Base-by-base conservation (phyloP, 306 rosid genomes). In the Inga laurina region DNA sequence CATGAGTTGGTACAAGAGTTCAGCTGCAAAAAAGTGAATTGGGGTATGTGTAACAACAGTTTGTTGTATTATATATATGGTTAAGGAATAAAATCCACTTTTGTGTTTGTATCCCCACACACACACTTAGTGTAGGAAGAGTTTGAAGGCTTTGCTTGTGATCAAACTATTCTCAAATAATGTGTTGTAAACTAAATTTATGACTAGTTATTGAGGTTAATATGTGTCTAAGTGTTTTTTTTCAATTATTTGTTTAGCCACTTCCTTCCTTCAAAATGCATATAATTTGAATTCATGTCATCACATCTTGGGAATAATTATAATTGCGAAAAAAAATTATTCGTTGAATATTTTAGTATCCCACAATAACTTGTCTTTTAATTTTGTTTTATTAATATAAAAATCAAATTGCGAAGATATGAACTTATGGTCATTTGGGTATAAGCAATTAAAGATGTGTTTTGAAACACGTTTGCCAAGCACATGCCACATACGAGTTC, bases 1-100 rank as follows among this genome's bases (percentile, higher is more conserved):
- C 49, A 76, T 76, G 79, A 76, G 52, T 48, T 76, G 68, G 68
- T 76, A 57, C 79, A 56, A 76, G 48, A 56, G 16, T 7, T 52
- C 69, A 56, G 12, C 52, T 11, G 34, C 49, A 76, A 37, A 11
- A 11, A 57, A 1, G 69, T 48, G 27, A 5, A 21, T 54, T 19
- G 48, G 46, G 34, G 18, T 13, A 32, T 54, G 59, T 34, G 5
- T 52, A 34, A 34, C 48, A 54, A 51, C 49, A 8, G 51, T 3
- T 19, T 37, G 18, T n/a, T 37, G 61, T 48, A 14, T 45, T 34
- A 18, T 12, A 4, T 43, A 43, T 43, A 8, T 43, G 11, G 76
- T 24, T 72, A 18, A 13, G 7, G 22, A 24, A 46, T 16, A 46
- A 72, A 46, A 18, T 24, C 0, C n/a, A 46, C 16, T n/a, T 46